These are phyloP conservation scores for Phytophthora kernoviae DNA, from an alignment of 352 stramenopile genomes.

Conservation along the genomic window DNA sequence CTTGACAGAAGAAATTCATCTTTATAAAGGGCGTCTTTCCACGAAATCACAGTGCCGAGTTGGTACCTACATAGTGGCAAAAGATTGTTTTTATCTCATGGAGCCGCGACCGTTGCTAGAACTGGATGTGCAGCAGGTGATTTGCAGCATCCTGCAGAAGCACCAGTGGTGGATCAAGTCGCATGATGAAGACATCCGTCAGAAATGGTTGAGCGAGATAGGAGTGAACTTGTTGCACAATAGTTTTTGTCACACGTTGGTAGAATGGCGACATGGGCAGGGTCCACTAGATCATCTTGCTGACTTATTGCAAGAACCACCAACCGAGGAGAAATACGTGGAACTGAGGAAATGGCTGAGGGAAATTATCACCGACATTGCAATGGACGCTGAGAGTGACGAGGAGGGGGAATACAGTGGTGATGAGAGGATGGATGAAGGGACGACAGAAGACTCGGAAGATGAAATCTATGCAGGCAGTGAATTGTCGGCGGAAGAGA, in stretches of 20 bases:
- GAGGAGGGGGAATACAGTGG: constrained; percentile 19
- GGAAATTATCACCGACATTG: constrained; percentile 20
- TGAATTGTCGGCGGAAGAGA: constrained; percentile 1
- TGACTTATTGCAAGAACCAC: constrained; percentile 8
- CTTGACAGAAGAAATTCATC: too few species aligned
- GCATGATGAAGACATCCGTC: constrained; percentile 26
- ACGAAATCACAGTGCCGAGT: too few species aligned
- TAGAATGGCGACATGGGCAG: constrained; percentile 14
- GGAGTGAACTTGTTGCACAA: constrained; percentile 27
- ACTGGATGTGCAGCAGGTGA: constrained; percentile 33
- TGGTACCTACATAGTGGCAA: too few species aligned
- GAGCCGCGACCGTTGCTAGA: constrained; percentile 38
- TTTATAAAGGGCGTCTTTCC: too few species aligned
- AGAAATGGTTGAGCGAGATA: constrained; percentile 44
- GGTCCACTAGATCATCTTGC: constrained; percentile 7
- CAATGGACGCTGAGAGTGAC: constrained; percentile 16
- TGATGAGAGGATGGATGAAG: constrained; percentile 9
- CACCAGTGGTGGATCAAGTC: constrained; percentile 47
- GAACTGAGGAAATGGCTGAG: constrained; percentile 30
- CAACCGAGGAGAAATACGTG: not conserved
- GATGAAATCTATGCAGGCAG: constrained; percentile 7
- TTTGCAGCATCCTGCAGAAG: constrained; percentile 50
- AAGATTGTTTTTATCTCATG: too few species aligned
- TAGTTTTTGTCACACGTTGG: constrained; percentile 29
- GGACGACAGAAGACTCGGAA: constrained; percentile 16